Conservation (phyloP, 2,329 filamentous ascomycete species). For the Aspergillus amoenus region DNA sequence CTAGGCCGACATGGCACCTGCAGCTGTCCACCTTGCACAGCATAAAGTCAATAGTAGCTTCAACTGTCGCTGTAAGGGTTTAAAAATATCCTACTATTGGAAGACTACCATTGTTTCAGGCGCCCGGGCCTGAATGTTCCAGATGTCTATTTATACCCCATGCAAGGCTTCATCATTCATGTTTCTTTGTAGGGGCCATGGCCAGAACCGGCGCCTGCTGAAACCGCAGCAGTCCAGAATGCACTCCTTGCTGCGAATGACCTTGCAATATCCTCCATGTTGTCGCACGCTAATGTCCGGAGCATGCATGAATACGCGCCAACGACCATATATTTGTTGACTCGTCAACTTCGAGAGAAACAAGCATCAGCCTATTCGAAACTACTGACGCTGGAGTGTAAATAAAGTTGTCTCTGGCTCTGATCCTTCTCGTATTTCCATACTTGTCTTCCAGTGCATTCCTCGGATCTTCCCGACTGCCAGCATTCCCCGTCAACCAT, state of each 20-base stretch:
- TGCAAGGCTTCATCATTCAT: background rate
- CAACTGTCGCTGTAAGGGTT: conserved; percentile 2
- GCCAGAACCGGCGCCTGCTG: background rate
- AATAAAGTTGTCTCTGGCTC: conserved; percentile 9
- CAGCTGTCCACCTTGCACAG: background rate
- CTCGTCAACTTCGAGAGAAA: conserved; percentile 1
- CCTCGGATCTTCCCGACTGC: background rate
- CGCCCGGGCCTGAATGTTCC: background rate
- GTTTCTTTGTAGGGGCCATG: background rate
- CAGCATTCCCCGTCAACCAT: background rate
- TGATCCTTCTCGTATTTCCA: background rate
- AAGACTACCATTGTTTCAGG: background rate
- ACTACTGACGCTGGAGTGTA: background rate
- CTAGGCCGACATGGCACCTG: background rate
- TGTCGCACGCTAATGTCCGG: no score
- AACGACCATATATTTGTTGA: background rate
- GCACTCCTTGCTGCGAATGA: background rate
- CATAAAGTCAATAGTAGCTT: background rate
- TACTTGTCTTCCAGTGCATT: background rate
- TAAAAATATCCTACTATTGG: conserved; percentile 5
- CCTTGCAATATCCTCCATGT: background rate
- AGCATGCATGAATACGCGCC: background rate
- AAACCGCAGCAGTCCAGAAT: background rate
- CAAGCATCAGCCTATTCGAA: conserved; percentile 2
- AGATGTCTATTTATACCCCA: background rate